Conservation (phyloP, 1,284 basidiomycete species). For the Boletus semigastroideus region DNA sequence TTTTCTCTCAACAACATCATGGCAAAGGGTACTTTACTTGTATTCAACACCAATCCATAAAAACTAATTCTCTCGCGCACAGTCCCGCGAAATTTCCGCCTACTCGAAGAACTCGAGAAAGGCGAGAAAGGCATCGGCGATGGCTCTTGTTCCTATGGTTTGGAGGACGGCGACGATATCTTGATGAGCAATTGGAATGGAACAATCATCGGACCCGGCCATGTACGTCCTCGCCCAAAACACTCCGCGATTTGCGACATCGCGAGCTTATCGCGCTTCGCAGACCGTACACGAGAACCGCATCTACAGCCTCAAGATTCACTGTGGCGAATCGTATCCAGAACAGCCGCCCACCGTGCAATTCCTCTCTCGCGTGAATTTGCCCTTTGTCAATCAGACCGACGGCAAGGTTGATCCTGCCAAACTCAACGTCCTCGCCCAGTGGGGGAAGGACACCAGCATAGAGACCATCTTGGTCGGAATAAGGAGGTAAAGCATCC, state of each 20-base stretch:
- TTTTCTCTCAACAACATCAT: slow-evolving; percentile 36
- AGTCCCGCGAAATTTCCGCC: slow-evolving; percentile 97
- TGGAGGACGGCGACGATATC: slow-evolving; percentile 91
- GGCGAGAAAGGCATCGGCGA: slow-evolving; percentile 99
- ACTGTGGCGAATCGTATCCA: slow-evolving; percentile 83
- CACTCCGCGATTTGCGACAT: slow-evolving; percentile 17
- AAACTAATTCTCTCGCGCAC: background rate
- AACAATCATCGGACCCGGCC: slow-evolving; percentile 97
- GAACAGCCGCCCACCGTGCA: slow-evolving; percentile 76
- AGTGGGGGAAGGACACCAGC: slow-evolving; percentile 75
- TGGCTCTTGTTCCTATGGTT: slow-evolving; percentile 94
- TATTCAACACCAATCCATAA: background rate
- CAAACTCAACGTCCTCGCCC: slow-evolving; percentile 68
- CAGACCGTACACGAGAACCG: slow-evolving; percentile 98
- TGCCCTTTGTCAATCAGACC: slow-evolving; percentile 85
- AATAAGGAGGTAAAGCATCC: slow-evolving; percentile 67
- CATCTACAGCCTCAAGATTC: slow-evolving; percentile 94
- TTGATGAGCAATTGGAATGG: slow-evolving; percentile 99
- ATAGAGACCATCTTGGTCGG: slow-evolving; percentile 90
- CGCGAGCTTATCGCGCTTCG: slow-evolving; percentile 21
- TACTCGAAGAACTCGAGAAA: slow-evolving; percentile 98
- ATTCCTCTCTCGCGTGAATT: slow-evolving; percentile 89
- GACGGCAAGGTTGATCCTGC: slow-evolving; percentile 77
- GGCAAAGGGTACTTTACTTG: slow-evolving; percentile 54
- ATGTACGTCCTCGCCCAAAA: slow-evolving; percentile 53